Base-by-base conservation (phyloP, 1,139 yeast genomes). In the Pichia sp. region DNA sequence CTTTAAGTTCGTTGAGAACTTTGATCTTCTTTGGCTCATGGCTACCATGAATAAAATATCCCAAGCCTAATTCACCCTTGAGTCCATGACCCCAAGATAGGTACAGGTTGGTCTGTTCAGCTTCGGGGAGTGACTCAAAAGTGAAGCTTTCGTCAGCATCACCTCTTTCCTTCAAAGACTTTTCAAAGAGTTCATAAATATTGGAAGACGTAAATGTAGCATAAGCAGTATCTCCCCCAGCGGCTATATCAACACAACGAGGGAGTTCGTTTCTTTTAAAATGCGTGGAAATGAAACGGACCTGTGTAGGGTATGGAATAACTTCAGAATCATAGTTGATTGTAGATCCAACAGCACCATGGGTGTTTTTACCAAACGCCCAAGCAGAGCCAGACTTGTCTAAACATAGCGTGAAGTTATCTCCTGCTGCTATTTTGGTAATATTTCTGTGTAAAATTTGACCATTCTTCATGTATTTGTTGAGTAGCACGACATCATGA, bases 41-140 rank as follows among this genome's bases (percentile, higher is more conserved):
- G 50, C 79, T 82, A 13, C 85, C 79, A 54, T 87, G 96, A 33
- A 80, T 63, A 56, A 69, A 87, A 27, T 51, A 49, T 18, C 85
- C 87, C 33, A 75, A 72, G 14, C 96, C 98, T 39, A 87, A 65
- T 59, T 86, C 94, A n/a, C 97, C 98, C 49, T 72, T 71, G 35
- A 82, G 59, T 5, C 97, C 96, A 50, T 77, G 77, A 18, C 98
- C 98, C 62, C 87, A 79, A 6, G 86, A 68, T 47, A 79, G 63
- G 36, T 73, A 59, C 12, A 51, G 28, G 13, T 54, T 51, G 38
- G 51, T 44, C 32, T 61, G 41, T 38, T 41, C 51, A 26, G 57
- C 45, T 2, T 45, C 54, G 2, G 48, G 35, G 15, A 53, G 31
- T 13, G 41, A 33, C 14, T 49, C 46, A 17, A 57, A 48, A 21